Evolutionary conservation across 768 basidiomycete species (phyloP).

Genomic region (Suillus occidentalis): DNA sequence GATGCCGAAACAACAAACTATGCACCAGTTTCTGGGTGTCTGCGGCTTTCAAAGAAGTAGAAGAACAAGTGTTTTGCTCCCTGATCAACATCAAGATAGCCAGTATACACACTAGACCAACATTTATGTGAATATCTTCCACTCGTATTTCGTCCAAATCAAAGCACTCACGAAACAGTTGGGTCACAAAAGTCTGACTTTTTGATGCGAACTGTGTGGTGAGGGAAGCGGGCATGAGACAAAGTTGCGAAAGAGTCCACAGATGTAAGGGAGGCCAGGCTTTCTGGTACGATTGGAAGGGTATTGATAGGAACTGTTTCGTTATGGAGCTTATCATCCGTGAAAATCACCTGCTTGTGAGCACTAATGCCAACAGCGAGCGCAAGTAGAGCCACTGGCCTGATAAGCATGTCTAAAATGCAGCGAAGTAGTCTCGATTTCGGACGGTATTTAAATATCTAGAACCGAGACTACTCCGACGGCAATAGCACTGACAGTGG

Average conservation of each 20-base stretch:
- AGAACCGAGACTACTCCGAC: slow-evolving; percentile 1
- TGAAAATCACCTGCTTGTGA: neutral
- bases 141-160: neutral
- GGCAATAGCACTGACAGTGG: neutral
- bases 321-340: neutral
- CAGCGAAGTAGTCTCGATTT: neutral
- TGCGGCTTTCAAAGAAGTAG: slow-evolving; percentile 61
- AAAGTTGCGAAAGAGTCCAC: slow-evolving; percentile 37
- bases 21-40: slow-evolving; percentile 40
- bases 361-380: neutral
- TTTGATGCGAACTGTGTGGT: slow-evolving; percentile 57
- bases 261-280: slow-evolving; percentile 27
- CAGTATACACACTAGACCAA: slow-evolving; percentile 41
- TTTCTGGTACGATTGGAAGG: neutral
- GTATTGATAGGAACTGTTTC: too few relatives aligned
- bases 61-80: slow-evolving; percentile 56
- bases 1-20: neutral
- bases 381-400: neutral
- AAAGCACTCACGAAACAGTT: slow-evolving; percentile 41
- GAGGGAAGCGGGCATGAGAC: slow-evolving; percentile 51
- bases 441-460: neutral
- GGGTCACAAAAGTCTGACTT: slow-evolving; percentile 63
- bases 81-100: slow-evolving; percentile 46
- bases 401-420: neutral
- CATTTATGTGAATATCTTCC: neutral